These are phyloP conservation scores for Vickermania ingenoplastis DNA, from an alignment of 208 protist species.

Conservation along the genomic window DNA sequence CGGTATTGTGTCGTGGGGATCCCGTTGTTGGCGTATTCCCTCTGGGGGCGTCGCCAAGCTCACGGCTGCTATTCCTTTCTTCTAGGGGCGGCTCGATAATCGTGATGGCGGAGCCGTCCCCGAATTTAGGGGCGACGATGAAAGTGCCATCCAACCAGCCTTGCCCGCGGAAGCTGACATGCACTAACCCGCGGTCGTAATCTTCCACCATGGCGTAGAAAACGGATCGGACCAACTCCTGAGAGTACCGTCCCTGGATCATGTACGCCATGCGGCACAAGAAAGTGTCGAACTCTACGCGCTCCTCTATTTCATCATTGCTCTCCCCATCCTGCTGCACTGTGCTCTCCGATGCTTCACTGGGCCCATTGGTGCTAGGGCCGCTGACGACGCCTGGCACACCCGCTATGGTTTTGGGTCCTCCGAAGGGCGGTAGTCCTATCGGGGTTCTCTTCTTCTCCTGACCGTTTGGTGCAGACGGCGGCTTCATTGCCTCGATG, in stretches of 20 bases:
- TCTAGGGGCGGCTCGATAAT: not conserved
- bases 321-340: not conserved
- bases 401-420: not conserved
- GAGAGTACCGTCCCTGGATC: slow-evolving; percentile 63
- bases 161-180: not conserved
- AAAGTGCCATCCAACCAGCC: not conserved
- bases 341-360: not conserved
- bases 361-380: not conserved
- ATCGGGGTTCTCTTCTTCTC: not conserved
- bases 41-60: not conserved
- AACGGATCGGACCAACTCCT: slow-evolving; percentile 42
- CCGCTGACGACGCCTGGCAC: not conserved
- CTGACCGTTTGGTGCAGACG: not conserved
- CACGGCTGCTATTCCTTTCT: not conserved
- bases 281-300: slow-evolving; percentile 53
- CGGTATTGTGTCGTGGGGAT: not conserved
- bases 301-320: slow-evolving; percentile 7
- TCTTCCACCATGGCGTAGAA: slow-evolving; percentile 49
- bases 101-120: not conserved
- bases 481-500: not conserved
- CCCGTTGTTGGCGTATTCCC: not conserved
- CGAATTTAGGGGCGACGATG: not conserved
- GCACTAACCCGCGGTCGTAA: slow-evolving; percentile 1
- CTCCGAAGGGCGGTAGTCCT: not conserved
- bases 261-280: slow-evolving; percentile 58